Evolutionary conservation across 768 basidiomycete species (phyloP).

Genomic region (Tulasnella sp.): DNA sequence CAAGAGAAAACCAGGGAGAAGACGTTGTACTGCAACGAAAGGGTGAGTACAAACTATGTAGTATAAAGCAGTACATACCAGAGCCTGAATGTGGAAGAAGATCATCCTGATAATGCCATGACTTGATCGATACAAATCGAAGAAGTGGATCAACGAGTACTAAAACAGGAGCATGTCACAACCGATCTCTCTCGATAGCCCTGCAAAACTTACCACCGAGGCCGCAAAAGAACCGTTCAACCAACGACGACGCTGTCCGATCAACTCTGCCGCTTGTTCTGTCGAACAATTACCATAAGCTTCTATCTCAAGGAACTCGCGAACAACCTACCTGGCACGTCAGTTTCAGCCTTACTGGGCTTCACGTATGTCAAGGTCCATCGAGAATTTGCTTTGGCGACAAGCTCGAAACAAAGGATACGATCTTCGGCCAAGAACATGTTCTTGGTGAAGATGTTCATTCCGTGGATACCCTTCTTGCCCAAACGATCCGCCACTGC

Average conservation of each 20-base stretch:
- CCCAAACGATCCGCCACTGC: conserved; percentile 82
- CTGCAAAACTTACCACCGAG: conserved; percentile 53
- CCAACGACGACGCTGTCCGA: conserved; percentile 93
- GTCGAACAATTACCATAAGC: conserved; percentile 13
- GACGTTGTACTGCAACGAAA: conserved; percentile 57
- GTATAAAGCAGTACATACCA: conserved; percentile 39
- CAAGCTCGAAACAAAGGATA: conserved; percentile 94
- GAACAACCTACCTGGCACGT: conserved; percentile 49
- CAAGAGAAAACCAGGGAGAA: conserved; percentile 79
- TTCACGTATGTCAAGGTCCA: conserved; percentile 94
- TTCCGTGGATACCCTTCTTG: conserved; percentile 85
- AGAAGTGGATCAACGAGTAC: conserved; percentile 92
- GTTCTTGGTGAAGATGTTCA: conserved; percentile 96
- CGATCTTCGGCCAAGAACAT: conserved; percentile 75
- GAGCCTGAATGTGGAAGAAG: conserved; percentile 87
- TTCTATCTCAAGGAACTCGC: not conserved
- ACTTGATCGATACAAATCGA: conserved; percentile 70
- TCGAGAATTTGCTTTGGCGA: conserved; percentile 72
- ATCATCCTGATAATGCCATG: conserved; percentile 88
- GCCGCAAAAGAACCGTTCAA: conserved; percentile 93
- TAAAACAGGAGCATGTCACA: conserved; percentile 25
- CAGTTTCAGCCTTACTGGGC: conserved; percentile 89
- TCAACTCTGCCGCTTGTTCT: conserved; percentile 80
- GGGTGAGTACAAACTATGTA: conserved; percentile 21
- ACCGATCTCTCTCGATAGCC: too few species aligned